These are phyloP conservation scores for Papiliotrema fonsecae DNA, from an alignment of 1,284 basidiomycete species.

Conservation along the genomic window DNA sequence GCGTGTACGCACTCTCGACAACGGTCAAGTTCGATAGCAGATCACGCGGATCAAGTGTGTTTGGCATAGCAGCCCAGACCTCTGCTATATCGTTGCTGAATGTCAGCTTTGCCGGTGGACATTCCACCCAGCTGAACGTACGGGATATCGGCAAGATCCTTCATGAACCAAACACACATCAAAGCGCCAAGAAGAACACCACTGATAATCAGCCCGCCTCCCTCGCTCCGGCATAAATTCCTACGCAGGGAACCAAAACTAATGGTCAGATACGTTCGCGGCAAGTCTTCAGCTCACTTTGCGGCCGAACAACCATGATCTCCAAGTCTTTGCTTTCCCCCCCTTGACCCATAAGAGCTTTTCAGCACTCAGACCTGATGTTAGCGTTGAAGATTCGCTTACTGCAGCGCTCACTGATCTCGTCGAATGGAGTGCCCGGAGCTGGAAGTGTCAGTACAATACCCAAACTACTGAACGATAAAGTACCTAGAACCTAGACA, in stretches of 20 bases:
- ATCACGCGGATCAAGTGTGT: slow-evolving; percentile 31
- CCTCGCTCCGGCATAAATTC: no score
- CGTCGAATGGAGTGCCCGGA: slow-evolving; percentile 46
- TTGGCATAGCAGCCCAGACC: slow-evolving; percentile 31
- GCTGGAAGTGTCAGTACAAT: no score
- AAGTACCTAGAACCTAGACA: slow-evolving; percentile 21
- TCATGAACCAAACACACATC: slow-evolving; percentile 14
- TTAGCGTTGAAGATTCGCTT: no score
- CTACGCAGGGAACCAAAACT: slow-evolving; percentile 24
- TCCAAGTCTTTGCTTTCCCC: slow-evolving; percentile 16
- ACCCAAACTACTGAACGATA: no score
- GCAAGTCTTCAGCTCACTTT: slow-evolving; percentile 13
- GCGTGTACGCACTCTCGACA: slow-evolving; percentile 24
- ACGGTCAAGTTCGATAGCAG: slow-evolving; percentile 39
- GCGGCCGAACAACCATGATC: slow-evolving; percentile 24
- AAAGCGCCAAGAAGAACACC: slow-evolving; percentile 18
- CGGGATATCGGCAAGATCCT: slow-evolving; percentile 24
- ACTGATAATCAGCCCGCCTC: slow-evolving; percentile 3
- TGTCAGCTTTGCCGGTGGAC: background rate
- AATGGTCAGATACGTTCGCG: background rate
- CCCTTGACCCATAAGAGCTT: no score
- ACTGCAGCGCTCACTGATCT: slow-evolving; percentile 31
- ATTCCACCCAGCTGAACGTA: slow-evolving; percentile 1
- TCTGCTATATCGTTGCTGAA: slow-evolving; percentile 4
- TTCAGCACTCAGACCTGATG: no score